phyloP scores from a whole-genome alignment of 192 early-diverging fungal species.

The Podila epigama region DNA sequence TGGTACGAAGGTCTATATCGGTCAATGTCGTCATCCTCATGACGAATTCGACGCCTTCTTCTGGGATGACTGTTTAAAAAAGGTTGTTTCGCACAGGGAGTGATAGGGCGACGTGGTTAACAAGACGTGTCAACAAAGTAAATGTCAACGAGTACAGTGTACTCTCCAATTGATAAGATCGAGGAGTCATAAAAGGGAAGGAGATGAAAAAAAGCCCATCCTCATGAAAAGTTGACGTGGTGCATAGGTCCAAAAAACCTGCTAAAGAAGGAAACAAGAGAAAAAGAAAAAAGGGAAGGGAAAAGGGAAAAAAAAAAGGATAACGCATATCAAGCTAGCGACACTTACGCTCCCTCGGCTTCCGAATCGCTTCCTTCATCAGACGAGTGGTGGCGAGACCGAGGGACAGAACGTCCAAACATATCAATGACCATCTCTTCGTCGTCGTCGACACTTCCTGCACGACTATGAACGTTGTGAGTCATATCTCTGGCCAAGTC shows the following conservation, averaged over 20 bases:
- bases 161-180: too few species aligned
- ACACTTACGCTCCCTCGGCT: slow-evolving; percentile 24
- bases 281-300: background rate
- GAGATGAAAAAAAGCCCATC: background rate
- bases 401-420: slow-evolving; percentile 44
- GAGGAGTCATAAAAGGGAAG: background rate
- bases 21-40: slow-evolving; percentile 25
- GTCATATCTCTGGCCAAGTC: slow-evolving; percentile 36
- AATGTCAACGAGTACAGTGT: too few species aligned
- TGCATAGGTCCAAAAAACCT: too few species aligned
- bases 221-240: too few species aligned
- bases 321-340: background rate
- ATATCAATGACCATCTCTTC: slow-evolving; percentile 45
- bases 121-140: too few species aligned
- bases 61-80: slow-evolving; percentile 16
- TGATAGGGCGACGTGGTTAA: too few species aligned
- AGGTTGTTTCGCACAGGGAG: background rate
- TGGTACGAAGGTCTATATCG: slow-evolving; percentile 11
- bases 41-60: slow-evolving; percentile 25
- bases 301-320: background rate
- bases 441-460: slow-evolving; percentile 36
- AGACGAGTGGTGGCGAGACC: slow-evolving; percentile 34
- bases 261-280: too few species aligned
- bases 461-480: slow-evolving; percentile 33
- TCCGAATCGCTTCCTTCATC: slow-evolving; percentile 41